Conservation (phyloP, 2,329 filamentous ascomycete species). For the Alternaria sp. region DNA sequence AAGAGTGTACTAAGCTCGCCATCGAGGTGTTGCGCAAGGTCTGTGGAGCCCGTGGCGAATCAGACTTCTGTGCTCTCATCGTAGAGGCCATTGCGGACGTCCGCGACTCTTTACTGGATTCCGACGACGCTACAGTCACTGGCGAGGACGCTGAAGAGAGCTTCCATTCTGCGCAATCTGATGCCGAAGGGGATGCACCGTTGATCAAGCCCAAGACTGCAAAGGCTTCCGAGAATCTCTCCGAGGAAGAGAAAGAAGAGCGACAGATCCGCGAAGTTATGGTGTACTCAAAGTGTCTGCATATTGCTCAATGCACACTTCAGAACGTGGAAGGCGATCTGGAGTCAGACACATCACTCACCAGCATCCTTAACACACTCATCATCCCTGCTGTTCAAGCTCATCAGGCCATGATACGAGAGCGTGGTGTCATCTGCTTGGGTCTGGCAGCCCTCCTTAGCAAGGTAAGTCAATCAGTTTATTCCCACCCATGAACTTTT, state of each 20-base stretch:
- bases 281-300: slow-evolving; percentile 97
- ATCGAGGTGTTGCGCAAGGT: slow-evolving; percentile 83
- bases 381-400: slow-evolving; percentile 94
- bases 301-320: slow-evolving; percentile 97
- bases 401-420: slow-evolving; percentile 89
- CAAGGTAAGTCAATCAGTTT: slow-evolving; percentile 59
- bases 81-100: slow-evolving; percentile 96
- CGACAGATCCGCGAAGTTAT: slow-evolving; percentile 90
- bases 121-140: slow-evolving; percentile 66
- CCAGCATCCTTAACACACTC: slow-evolving; percentile 97
- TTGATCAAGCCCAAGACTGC: slow-evolving; percentile 50
- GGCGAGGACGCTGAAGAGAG: slow-evolving; percentile 66
- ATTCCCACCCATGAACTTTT: background rate
- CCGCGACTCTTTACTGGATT: slow-evolving; percentile 83
- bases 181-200: slow-evolving; percentile 69
- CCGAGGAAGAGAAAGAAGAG: slow-evolving; percentile 61
- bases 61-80: slow-evolving; percentile 83
- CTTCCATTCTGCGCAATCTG: slow-evolving; percentile 91
- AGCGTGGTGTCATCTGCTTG: slow-evolving; percentile 86
- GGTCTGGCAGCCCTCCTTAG: slow-evolving; percentile 91
- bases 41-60: slow-evolving; percentile 79
- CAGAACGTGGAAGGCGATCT: slow-evolving; percentile 88
- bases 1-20: slow-evolving; percentile 88
- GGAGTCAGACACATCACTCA: slow-evolving; percentile 88
- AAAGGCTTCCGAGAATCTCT: slow-evolving; percentile 48